Conservation (phyloP, 169 alveolate species). For the Toxoplasma gondii region DNA sequence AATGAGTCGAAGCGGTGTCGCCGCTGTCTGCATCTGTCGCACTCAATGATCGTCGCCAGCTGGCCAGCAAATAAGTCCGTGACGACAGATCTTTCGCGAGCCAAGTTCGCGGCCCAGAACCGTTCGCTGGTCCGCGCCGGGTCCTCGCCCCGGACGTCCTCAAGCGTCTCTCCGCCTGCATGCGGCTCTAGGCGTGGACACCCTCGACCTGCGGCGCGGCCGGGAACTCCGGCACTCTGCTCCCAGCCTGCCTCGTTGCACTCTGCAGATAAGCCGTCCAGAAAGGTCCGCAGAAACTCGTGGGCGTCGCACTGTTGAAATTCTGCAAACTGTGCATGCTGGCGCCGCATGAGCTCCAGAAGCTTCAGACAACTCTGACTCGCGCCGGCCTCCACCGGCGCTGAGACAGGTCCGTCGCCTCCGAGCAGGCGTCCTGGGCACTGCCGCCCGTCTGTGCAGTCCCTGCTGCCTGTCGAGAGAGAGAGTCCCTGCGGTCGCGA, state of each 20-base stretch:
- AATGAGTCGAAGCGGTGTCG: conserved; percentile 51
- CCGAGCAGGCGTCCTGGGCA: neutral
- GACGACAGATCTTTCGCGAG: conserved; percentile 39
- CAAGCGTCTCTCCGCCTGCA: neutral
- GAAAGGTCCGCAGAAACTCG: conserved; percentile 50
- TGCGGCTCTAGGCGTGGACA: neutral
- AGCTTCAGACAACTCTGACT: conserved; percentile 44
- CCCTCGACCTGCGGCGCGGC: neutral
- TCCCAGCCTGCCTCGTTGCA: conserved; percentile 38
- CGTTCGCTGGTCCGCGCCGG: conserved; percentile 40
- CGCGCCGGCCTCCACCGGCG: neutral
- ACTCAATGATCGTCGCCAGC: conserved; percentile 25
- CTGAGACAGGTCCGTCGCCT: neutral
- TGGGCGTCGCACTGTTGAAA: conserved; percentile 58
- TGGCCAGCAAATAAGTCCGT: conserved; percentile 64
- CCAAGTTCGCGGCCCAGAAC: conserved; percentile 41
- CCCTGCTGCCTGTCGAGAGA: too few species aligned
- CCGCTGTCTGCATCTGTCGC: conserved; percentile 15
- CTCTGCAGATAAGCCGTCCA: conserved; percentile 53
- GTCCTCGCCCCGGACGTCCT: conserved; percentile 34
- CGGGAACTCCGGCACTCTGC: neutral
- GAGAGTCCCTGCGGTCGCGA: too few species aligned
- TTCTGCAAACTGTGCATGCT: conserved; percentile 38
- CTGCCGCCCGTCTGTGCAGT: too few species aligned
- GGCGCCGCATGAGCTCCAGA: conserved; percentile 35